Base-by-base conservation (phyloP, 495 filamentous ascomycete genomes). In the Monascus purpureus region DNA sequence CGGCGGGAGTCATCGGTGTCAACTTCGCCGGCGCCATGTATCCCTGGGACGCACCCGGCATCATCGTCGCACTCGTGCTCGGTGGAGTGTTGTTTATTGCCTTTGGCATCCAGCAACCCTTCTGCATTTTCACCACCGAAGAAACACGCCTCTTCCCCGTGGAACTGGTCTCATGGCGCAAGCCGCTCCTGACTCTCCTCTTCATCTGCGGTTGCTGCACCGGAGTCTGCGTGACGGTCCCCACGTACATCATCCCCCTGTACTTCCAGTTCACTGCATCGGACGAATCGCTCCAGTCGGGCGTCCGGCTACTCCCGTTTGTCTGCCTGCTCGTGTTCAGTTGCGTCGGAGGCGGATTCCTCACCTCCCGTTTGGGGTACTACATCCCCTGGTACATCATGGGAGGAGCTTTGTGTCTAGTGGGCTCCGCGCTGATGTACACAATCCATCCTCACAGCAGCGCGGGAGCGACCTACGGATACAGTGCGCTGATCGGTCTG, bases 381-480 rank as follows among this genome's bases (percentile, higher is more conserved):
- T 75, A 73, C 50, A 67, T 65, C 58, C 61, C 62, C n/a, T 65
- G 71, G 59, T 80, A 65, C 43, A 22, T 70, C 2, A 26, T 55
- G 2, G 61, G 57, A 0, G 64, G 66, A 7, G 35, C 55, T 9
- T 37, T 73, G n/a, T 40, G 59, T 16, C 15, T 70, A 4, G 40
- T 66, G 8, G 72, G 70, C 12, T 48, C 52, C 17, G 53, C 61
- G 0, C 50, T 73, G 1, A 53, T 75, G 42, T 62, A 58, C 37
- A 63, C 50, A 2, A 53, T 63, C 35, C 41, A 50, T n/a, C n/a
- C 28, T 40, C 0, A 38, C 26, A 13, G 53, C 58, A 3, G 31
- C 45, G 11, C 36, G 43, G 3, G 39, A 42, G 3, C 41, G 39
- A 58, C 73, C 13, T 73, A 73, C 47, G 71, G 68, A 14, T 39